A percentile compares a stretch with the other conserved stretches of the same genome.
phyloP scores from a whole-genome alignment of 495 filamentous ascomycete genomes.

The Collariella sp. region DNA sequence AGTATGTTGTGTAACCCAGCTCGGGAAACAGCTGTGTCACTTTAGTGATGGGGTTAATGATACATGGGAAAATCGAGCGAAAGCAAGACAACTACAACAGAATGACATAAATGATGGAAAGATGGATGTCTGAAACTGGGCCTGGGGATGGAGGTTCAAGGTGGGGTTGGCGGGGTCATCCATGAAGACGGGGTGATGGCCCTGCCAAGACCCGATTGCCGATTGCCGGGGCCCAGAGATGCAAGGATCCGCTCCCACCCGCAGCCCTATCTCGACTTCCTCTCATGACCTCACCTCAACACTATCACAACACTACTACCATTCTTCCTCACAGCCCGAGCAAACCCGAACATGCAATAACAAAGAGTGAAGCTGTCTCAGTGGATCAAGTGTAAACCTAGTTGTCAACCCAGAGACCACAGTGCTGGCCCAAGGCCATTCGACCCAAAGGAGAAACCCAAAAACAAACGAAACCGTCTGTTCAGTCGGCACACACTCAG shows the following conservation, averaged over 20 bases:
- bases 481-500: background rate
- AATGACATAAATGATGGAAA: background rate
- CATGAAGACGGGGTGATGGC: background rate
- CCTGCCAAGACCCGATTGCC: background rate
- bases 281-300: background rate
- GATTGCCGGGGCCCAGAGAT: background rate
- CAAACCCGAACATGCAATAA: conserved; percentile 11
- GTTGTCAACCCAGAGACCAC: background rate
- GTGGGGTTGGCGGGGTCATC: background rate
- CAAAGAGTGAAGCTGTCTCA: background rate
- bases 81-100: background rate
- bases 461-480: too few relatives aligned
- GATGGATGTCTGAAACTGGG: background rate
- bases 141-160: background rate
- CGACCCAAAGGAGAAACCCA: too few relatives aligned
- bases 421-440: background rate
- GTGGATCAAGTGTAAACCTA: background rate
- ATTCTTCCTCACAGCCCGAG: conserved; percentile 12
- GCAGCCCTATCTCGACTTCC: background rate
- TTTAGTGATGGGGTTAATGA: background rate
- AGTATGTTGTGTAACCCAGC: background rate
- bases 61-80: background rate
- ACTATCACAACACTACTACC: background rate
- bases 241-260: background rate
- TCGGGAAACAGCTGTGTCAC: background rate